These are phyloP conservation scores for Centella asiatica DNA, from an alignment of 129 eudicot species.

Conservation along the genomic window DNA sequence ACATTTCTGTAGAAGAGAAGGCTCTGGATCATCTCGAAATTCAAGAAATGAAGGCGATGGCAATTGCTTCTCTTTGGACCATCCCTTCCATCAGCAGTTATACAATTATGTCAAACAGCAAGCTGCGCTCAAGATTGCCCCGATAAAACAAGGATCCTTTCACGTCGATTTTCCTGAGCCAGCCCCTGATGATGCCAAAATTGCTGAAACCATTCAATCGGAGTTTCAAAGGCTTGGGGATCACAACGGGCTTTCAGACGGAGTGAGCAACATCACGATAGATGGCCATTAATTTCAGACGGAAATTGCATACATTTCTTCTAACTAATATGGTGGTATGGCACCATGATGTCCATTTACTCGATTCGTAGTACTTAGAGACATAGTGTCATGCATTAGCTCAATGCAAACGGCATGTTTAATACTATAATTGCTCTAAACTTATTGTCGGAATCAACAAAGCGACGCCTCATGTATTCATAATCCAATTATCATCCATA, in stretches of 20 bases:
- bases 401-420: conserved; percentile 1
- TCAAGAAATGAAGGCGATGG: conserved; percentile 41
- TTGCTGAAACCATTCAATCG: conserved; percentile 64
- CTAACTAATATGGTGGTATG: conserved; percentile 3
- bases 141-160: conserved; percentile 61
- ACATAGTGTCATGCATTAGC: conserved; percentile 7
- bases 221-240: conserved; percentile 62
- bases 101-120: conserved; percentile 57
- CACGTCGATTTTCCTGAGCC: conserved; percentile 84
- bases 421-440: conserved; percentile 1
- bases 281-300: conserved; percentile 18
- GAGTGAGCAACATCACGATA: conserved; percentile 21
- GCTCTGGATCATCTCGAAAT: conserved; percentile 76
- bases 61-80: conserved; percentile 77
- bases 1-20: conserved; percentile 92
- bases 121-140: conserved; percentile 39
- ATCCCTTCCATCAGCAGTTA: conserved; percentile 68
- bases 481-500: neutral
- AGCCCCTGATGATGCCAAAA: conserved; percentile 47
- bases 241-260: conserved; percentile 38
- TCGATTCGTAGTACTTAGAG: conserved; percentile 6
- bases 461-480: neutral
- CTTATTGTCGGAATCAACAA: neutral
- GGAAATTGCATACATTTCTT: conserved; percentile 10
- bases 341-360: neutral